Conservation (phyloP, 495 filamentous ascomycete species). For the Annulohypoxylon nitens region DNA sequence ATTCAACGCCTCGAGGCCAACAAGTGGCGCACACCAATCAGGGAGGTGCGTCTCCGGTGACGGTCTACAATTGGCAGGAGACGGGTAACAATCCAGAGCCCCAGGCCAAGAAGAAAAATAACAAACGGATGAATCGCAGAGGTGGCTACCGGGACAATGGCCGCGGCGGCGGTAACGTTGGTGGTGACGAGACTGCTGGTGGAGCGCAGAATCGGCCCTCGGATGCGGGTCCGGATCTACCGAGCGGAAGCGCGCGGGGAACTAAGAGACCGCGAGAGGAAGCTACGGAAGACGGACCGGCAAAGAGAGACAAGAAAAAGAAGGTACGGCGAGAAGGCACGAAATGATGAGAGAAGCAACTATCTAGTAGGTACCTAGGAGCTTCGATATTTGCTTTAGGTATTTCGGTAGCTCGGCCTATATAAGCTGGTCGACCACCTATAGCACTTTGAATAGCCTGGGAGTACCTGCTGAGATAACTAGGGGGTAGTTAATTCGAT, state of each 20-base stretch:
- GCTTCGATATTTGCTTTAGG: too few relatives aligned
- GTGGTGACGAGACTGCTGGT: background rate
- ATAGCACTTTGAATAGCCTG: too few relatives aligned
- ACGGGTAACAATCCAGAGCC: too few relatives aligned
- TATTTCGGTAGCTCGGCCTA: too few relatives aligned
- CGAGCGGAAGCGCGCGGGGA: background rate
- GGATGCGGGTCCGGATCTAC: background rate
- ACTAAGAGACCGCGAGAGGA: constrained; percentile 2
- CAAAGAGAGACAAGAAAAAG: background rate
- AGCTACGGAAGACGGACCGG: background rate
- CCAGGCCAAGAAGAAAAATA: too few relatives aligned
- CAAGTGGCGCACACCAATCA: background rate
- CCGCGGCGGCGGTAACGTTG: too few relatives aligned
- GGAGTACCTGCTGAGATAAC: background rate
- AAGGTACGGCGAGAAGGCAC: background rate
- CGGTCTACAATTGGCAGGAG: too few relatives aligned
- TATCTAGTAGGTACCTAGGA: too few relatives aligned
- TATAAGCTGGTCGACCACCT: background rate
- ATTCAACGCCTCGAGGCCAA: background rate
- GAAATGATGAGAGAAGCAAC: too few relatives aligned
- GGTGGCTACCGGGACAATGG: too few relatives aligned
- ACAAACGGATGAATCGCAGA: too few relatives aligned
- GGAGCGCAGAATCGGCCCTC: background rate
- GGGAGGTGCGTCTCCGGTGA: too few relatives aligned
- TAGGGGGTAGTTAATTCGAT: background rate